Conservation (phyloP, 768 basidiomycete species). For the Infundibulicybe gibba region DNA sequence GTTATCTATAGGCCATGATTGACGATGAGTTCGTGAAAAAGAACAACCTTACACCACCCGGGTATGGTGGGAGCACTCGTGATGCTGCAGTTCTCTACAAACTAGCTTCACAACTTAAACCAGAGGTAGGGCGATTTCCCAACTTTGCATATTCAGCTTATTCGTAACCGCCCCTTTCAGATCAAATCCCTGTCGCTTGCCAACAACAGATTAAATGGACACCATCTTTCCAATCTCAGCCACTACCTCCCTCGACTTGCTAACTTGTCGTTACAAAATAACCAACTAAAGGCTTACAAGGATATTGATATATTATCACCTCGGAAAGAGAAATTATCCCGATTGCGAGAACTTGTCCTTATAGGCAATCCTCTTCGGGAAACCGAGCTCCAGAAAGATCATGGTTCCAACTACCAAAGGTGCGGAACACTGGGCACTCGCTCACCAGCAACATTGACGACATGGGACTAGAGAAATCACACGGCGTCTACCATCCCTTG, state of each 20-base stretch:
- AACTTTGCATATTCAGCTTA: slow-evolving; percentile 6
- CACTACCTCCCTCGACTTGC: slow-evolving; percentile 77
- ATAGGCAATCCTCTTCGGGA: slow-evolving; percentile 75
- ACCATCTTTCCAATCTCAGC: slow-evolving; percentile 55
- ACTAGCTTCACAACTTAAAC: slow-evolving; percentile 73
- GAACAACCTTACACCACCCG: slow-evolving; percentile 68
- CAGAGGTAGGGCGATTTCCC: slow-evolving; percentile 43
- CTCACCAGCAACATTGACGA: neutral
- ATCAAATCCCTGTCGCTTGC: slow-evolving; percentile 84
- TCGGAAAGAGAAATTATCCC: slow-evolving; percentile 52
- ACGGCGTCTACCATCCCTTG: slow-evolving; percentile 75
- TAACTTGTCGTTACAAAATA: slow-evolving; percentile 79
- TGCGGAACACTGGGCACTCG: slow-evolving; percentile 24
- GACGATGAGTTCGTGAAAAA: slow-evolving; percentile 76
- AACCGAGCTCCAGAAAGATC: slow-evolving; percentile 50
- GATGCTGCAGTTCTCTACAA: slow-evolving; percentile 89
- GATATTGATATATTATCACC: slow-evolving; percentile 68
- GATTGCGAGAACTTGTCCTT: slow-evolving; percentile 71
- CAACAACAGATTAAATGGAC: slow-evolving; percentile 60
- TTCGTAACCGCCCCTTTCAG: slow-evolving; percentile 24
- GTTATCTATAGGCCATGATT: slow-evolving; percentile 57
- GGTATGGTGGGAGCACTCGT: slow-evolving; percentile 55
- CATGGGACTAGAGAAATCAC: slow-evolving; percentile 61
- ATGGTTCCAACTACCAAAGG: slow-evolving; percentile 67
- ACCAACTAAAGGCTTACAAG: slow-evolving; percentile 63